A percentile compares a stretch with the other conserved stretches of the same genome.
phyloP scores from a whole-genome alignment of 495 filamentous ascomycete species.

The Extremus antarcticus region DNA sequence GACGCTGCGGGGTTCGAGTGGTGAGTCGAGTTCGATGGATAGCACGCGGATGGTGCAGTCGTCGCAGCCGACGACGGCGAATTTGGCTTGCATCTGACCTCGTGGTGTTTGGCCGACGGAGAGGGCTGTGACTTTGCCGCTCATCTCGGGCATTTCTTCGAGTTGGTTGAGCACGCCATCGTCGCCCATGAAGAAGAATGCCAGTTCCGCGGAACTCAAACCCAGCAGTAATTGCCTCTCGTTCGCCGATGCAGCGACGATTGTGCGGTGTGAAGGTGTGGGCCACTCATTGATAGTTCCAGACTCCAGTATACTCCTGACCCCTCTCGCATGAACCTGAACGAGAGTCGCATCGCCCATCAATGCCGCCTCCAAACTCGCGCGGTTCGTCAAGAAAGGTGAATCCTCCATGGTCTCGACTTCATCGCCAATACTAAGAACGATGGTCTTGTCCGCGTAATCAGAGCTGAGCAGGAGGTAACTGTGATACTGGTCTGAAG shows the following conservation, averaged over 20 bases:
- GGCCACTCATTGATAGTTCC: slow-evolving; percentile 88
- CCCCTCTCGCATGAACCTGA: slow-evolving; percentile 90
- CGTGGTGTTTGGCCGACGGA: slow-evolving; percentile 90
- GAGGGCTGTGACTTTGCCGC: slow-evolving; percentile 84
- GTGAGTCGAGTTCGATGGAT: slow-evolving; percentile 79
- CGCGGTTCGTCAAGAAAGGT: slow-evolving; percentile 74
- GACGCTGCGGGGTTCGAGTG: slow-evolving; percentile 82
- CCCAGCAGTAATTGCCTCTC: slow-evolving; percentile 87
- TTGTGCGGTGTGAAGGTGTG: slow-evolving; percentile 81
- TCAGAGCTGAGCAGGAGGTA: slow-evolving; percentile 54
- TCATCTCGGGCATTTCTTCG: slow-evolving; percentile 91
- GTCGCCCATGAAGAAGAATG: slow-evolving; percentile 92
- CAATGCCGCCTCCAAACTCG: slow-evolving; percentile 86
- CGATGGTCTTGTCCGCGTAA: slow-evolving; percentile 62
- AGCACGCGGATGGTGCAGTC: slow-evolving; percentile 91
- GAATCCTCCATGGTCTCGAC: slow-evolving; percentile 92
- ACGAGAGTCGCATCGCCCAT: slow-evolving; percentile 86
- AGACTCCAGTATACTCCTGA: slow-evolving; percentile 73
- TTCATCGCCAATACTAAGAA: slow-evolving; percentile 88
- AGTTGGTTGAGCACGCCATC: slow-evolving; percentile 88
- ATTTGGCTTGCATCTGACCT: slow-evolving; percentile 73
- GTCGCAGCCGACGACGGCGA: slow-evolving; percentile 91
- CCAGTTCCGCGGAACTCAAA: slow-evolving; percentile 87
- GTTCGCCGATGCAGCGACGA: slow-evolving; percentile 92
- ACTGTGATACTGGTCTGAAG: slow-evolving; percentile 68